Percentiles rank a stretch among this genome's conserved stretches.
Conservation (phyloP, 306 rosid genomes). For the Vicia villosa region DNA sequence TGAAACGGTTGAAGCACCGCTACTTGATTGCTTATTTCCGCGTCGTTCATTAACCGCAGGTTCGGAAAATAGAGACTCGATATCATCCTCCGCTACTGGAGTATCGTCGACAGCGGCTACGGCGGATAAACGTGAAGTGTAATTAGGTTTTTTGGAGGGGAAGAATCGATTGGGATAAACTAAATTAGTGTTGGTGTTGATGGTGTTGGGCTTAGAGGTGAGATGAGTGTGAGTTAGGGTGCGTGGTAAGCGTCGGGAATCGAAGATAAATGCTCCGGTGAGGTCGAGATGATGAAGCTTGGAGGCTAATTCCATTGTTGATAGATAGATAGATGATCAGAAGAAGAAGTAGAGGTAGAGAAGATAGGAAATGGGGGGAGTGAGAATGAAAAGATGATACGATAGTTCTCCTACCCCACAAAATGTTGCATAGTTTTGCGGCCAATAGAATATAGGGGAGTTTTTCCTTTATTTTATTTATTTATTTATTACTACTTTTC, state of each 20-base stretch:
- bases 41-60: conserved; percentile 48
- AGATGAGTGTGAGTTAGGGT: conserved; percentile 33
- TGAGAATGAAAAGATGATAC: conserved; percentile 4
- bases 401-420: conserved; percentile 20
- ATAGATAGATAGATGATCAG: not conserved
- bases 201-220: conserved; percentile 9
- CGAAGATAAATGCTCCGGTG: conserved; percentile 58
- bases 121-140: conserved; percentile 44
- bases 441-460: not conserved
- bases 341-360: not conserved
- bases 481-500: too few species aligned
- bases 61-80: conserved; percentile 74
- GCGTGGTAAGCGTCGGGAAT: conserved; percentile 43
- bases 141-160: conserved; percentile 31
- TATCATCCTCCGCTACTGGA: conserved; percentile 41
- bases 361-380: not conserved
- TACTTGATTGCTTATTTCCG: conserved; percentile 43
- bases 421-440: not conserved
- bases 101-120: conserved; percentile 55
- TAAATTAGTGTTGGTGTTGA: conserved; percentile 18
- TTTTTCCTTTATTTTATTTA: too few species aligned
- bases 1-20: conserved; percentile 75
- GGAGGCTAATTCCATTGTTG: conserved; percentile 61
- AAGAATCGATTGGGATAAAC: conserved; percentile 37
- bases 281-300: conserved; percentile 77